Base-by-base conservation (phyloP, 371 early-diverging fungal genomes). In the Amoeboaphelidium occidentale region DNA sequence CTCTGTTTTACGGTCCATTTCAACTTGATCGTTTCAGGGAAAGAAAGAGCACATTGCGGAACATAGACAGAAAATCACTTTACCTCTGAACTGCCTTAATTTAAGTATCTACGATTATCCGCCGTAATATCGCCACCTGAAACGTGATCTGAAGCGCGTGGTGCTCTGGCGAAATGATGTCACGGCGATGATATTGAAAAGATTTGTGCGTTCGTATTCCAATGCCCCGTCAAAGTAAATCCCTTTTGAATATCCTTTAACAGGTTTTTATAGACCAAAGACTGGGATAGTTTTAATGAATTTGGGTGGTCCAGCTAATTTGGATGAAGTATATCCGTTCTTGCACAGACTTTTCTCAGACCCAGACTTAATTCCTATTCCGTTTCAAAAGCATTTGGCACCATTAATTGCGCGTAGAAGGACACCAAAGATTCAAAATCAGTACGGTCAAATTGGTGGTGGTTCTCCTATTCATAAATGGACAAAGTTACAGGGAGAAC, bases 371-470 rank as follows among this genome's bases (percentile, higher is more conserved):
- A 90, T 93, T 66, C 81, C 80, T 22, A 58, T 92, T 12, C 91
- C 94, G 0, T 62, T 84, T 24, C 92, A 93, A 62, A 62, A 65
- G 20, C 23, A n/a, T 3, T 55, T 76, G 0, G 83, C 88, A 0
- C 78, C 73, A 23, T 74, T 63, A 48, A 88, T 93, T 53, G 83
- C 91, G 14, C 72, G 64, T 47, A 64, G 85, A 52, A 74, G 94
- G 25, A 79, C 85, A 17, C 81, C 84, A 23, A 72, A 80, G 62
- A 85, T 93, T 56, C 69, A 70, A 46, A 79, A 84, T 21, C 87
- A 91, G 58, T 93, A 93, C 59, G 72, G 69, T 26, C 64, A 82
- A 56, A 91, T 93, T 54, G 94, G 94, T 28, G 94, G 92, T 17
- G 23, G 89, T 22, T 84, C 85, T 1, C 94, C 94, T 39, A 90